Percentiles rank a stretch among this genome's conserved stretches.
These are phyloP conservation scores for Geranium brycei DNA, from an alignment of 345 rosid species.

Conservation along the genomic window DNA sequence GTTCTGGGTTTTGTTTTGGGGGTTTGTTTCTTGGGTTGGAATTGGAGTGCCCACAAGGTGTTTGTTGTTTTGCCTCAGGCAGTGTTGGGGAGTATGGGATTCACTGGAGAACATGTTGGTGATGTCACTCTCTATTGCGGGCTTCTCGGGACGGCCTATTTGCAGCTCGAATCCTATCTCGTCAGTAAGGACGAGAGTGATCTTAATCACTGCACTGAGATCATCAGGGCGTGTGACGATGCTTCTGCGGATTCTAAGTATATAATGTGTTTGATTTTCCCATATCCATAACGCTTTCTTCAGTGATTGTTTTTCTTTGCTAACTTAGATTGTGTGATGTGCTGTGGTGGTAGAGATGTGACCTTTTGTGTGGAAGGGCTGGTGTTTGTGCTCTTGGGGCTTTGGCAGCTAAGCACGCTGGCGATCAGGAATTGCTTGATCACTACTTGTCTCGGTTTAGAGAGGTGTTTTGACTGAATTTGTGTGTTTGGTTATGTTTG, in stretches of 20 bases:
- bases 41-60: no score
- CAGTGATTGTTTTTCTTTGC: no score
- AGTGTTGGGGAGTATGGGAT: no score
- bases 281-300: no score
- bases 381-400: constrained; percentile 72
- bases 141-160: constrained; percentile 49
- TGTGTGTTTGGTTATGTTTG: neutral
- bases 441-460: constrained; percentile 34
- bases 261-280: no score
- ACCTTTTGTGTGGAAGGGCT: constrained; percentile 60
- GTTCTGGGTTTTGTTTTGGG: no score
- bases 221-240: constrained; percentile 51
- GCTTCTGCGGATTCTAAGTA: constrained; percentile 47
- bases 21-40: no score
- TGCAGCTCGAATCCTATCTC: constrained; percentile 41
- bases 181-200: constrained; percentile 33
- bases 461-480: constrained; percentile 18
- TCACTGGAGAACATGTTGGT: no score
- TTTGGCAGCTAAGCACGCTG: constrained; percentile 44
- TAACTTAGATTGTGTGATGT: no score
- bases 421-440: constrained; percentile 31
- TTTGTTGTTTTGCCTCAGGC: no score
- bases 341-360: constrained; percentile 10
- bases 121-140: constrained; percentile 36
- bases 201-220: constrained; percentile 41